Conservation (phyloP, 1,284 basidiomycete species). For the Fistulinella cinereoalba region DNA sequence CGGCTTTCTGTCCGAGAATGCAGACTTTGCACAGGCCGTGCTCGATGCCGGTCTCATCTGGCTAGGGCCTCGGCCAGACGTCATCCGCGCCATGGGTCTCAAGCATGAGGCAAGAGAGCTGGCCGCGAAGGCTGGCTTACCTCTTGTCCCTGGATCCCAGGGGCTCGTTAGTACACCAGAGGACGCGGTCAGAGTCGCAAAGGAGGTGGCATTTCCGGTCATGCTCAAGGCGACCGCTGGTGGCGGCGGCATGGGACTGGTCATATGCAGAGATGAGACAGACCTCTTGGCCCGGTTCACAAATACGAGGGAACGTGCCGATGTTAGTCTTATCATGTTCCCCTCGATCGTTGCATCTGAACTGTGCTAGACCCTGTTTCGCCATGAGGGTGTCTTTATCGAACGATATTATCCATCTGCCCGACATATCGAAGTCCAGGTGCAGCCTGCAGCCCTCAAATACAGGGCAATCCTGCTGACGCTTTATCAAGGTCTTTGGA, state of each 20-base stretch:
- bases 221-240: conserved; percentile 72
- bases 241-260: conserved; percentile 71
- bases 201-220: conserved; percentile 54
- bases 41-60: conserved; percentile 52
- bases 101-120: conserved; percentile 60
- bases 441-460: conserved; percentile 18
- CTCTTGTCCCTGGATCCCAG: conserved; percentile 58
- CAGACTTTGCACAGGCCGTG: conserved; percentile 52
- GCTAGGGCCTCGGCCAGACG: conserved; percentile 55
- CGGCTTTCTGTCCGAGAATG: conserved; percentile 67
- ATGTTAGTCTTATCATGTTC: conserved; percentile 34
- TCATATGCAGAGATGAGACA: conserved; percentile 47
- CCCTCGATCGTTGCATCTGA: background rate
- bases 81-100: conserved; percentile 57
- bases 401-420: conserved; percentile 58
- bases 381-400: conserved; percentile 55
- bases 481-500: conserved; percentile 52
- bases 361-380: conserved; percentile 47
- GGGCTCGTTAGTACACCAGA: conserved; percentile 43
- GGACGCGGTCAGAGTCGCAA: conserved; percentile 44
- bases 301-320: conserved; percentile 42
- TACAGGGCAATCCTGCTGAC: background rate
- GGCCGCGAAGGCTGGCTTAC: conserved; percentile 48
- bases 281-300: conserved; percentile 42
- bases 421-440: conserved; percentile 69